Base-by-base conservation (phyloP, 1,284 basidiomycete species). In the Cryptococcus amylolentus region DNA sequence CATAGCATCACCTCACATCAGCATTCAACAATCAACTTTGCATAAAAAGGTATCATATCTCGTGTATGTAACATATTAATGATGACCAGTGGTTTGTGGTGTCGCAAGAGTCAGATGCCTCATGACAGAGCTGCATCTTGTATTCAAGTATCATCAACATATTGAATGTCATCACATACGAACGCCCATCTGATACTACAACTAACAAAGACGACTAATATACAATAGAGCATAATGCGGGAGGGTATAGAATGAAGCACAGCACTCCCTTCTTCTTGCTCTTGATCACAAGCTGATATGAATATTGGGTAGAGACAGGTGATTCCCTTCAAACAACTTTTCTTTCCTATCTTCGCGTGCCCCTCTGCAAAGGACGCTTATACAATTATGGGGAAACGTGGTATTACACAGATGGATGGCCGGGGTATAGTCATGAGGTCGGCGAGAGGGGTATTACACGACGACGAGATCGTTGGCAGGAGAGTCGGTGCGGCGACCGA, bases 401-500 rank as follows among this genome's bases (percentile, higher is more conserved):
- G 8, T 23, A 46, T 20, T 27, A 27, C 26, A 27, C 31, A 16
- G 7, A 31, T 13, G 18, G 10, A 35, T 35, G 31, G 10, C 20
- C 16, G 20, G 27, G 20, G 43, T 45, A 45, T 45, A 45, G 20
- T 35, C 31, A 45, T 23, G n/a, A 27, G 16, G n/a, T 9, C 13
- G n/a, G 3, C 12, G 31, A 35, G 7, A 35, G 31, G 31, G 31
- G 31, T 35, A 61, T 54, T 40, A 60, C 8, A 51, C 59, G 37
- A 56, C 50, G n/a, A 55, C 51, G 12, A 61, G 55, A 12, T 51
- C 37, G 39, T 35, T 35, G 31, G 41, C 41, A 16, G 64, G 64
- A 3, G 60, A 61, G 14, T 66, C 65, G 50, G 46, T 60, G 8
- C 70, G 57, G 48, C 70, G 56, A 37, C 61, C 62, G 23, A 71